Evolutionary conservation across 2,329 filamentous ascomycete genomes (phyloP).

Genomic region (Cladosporium sp.): DNA sequence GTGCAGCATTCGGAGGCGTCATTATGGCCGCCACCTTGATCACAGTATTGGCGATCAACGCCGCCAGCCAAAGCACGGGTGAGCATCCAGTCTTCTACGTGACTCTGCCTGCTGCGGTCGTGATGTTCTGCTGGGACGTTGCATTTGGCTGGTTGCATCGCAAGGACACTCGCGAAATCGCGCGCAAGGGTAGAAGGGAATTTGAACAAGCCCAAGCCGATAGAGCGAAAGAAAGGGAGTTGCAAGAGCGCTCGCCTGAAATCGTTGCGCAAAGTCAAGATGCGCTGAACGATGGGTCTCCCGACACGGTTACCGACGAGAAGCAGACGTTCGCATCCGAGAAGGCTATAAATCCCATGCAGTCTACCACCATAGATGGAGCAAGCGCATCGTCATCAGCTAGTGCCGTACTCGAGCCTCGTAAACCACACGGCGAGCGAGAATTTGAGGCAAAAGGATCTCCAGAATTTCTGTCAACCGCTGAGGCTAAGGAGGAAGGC

Average conservation of each 20-base stretch:
- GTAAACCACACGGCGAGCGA: neutral
- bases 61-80: constrained; percentile 53
- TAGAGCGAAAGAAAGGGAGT: constrained; percentile 39
- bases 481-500: neutral
- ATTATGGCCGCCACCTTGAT: constrained; percentile 70
- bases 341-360: neutral
- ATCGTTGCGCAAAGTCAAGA: neutral
- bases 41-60: constrained; percentile 67
- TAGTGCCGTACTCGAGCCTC: neutral
- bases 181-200: constrained; percentile 54
- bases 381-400: neutral
- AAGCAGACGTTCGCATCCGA: neutral
- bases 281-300: neutral
- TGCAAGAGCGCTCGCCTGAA: neutral
- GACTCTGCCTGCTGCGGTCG: constrained; percentile 66
- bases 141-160: constrained; percentile 64
- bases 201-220: constrained; percentile 49
- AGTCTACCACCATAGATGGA: neutral
- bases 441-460: neutral
- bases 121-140: constrained; percentile 71
- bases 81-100: constrained; percentile 67
- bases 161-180: constrained; percentile 64
- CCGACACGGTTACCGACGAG: neutral
- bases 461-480: neutral
- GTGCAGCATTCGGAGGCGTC: constrained; percentile 64